Evolutionary conservation across 169 alveolate genomes (phyloP), one percentile per base, ranked within the genome.

Genomic region (Theileria orientalis): DNA sequence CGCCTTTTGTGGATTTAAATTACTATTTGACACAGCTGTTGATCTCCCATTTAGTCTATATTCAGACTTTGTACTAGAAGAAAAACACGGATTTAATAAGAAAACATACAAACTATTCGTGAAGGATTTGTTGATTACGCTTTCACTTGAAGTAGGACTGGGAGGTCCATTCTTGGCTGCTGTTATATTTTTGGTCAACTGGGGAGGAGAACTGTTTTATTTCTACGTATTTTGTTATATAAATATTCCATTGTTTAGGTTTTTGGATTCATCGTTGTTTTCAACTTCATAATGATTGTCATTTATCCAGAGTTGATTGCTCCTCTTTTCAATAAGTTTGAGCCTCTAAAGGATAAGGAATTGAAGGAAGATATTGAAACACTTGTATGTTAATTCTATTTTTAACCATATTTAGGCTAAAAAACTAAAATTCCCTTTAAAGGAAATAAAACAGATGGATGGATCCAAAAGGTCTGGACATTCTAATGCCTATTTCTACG

Each of bases 401-500:
- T 47, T 25, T 41, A 41, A 16, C 41, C 44, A 19, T 46, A 1
- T 29, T 56, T 23, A 82, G 86, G 91, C 90, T 35, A 57, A n/a
- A 52, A 33, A 40, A 54, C 78, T 84, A 64, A 76, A 93, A 19
- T 97, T 94, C 91, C 98, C 98, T 14, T 83, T 96, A 51, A 87
- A 90, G 19, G 93, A 95, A 76, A 92, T 97, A 33, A 94, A 90
- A 78, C 94, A 93, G 46, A 93, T 97, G 83, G 99, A 97, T 84
- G 94, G 93, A 35, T 93, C 97, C 41, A 86, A 85, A 82, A 85
- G 98, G 42, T 88, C 96, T n/a, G 86, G 94, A 67, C 98, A 96
- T 87, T 91, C 97, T 60, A 97, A 95, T 86, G 98, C 98, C n/a
- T 96, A 95, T 77, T 95, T 95, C 85, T 97, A 90, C 79, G 99